Conservation (phyloP, 2,329 filamentous ascomycete genomes). For the Fusarium sp. region DNA sequence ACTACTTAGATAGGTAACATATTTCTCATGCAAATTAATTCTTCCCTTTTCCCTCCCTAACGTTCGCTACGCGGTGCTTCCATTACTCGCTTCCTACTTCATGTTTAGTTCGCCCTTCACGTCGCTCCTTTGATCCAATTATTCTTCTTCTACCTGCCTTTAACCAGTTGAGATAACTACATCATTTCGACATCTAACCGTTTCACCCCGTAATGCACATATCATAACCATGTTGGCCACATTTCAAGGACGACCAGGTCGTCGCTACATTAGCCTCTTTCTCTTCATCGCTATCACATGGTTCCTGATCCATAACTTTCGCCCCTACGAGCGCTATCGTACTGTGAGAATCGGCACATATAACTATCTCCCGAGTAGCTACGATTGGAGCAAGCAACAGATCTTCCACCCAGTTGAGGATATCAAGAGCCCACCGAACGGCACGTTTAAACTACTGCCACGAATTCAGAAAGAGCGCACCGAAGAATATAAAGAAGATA, state of each 20-base stretch:
- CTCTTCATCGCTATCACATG: conserved; percentile 42
- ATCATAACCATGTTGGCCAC: conserved; percentile 46
- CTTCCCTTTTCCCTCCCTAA: neutral
- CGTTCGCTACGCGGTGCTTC: neutral
- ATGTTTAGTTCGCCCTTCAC: neutral
- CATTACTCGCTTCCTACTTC: neutral
- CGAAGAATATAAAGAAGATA: conserved; percentile 54
- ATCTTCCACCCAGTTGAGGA: conserved; percentile 47
- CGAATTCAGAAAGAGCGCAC: conserved; percentile 56
- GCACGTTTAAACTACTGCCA: conserved; percentile 46
- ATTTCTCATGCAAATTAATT: neutral
- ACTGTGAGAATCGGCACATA: conserved; percentile 37
- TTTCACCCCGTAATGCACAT: conserved; percentile 26
- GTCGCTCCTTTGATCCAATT: conserved; percentile 14
- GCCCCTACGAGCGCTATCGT: conserved; percentile 30
- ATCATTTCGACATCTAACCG: neutral
- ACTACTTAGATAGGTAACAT: neutral
- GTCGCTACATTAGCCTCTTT: conserved; percentile 47
- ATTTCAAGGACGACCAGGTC: conserved; percentile 46
- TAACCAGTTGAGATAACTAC: conserved; percentile 1
- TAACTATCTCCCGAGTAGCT: conserved; percentile 49
- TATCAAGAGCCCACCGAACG: conserved; percentile 49
- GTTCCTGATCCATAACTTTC: conserved; percentile 44
- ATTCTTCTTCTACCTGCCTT: neutral
- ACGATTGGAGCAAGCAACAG: conserved; percentile 51